phyloP scores from a whole-genome alignment of 2,329 filamentous ascomycete species.

The Alternaria conjuncta region DNA sequence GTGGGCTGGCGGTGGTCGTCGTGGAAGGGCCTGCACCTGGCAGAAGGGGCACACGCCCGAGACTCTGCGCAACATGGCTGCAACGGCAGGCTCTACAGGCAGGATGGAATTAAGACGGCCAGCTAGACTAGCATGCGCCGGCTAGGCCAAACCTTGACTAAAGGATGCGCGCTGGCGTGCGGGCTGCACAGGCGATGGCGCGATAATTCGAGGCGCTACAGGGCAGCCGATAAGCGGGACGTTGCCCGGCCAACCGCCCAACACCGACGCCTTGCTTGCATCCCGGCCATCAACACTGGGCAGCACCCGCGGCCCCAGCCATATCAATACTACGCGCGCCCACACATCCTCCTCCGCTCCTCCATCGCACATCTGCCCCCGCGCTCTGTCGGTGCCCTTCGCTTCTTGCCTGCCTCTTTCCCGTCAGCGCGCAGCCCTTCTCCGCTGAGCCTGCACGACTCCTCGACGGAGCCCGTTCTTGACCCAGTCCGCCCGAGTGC shows the following conservation, averaged over 20 bases:
- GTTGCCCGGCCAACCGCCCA: conserved; percentile 30
- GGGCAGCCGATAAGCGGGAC: conserved; percentile 9
- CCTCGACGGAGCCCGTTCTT: conserved; percentile 45
- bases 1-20: conserved; percentile 16
- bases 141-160: conserved; percentile 1
- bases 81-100: neutral
- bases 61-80: conserved; percentile 36
- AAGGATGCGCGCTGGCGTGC: conserved; percentile 9
- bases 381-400: conserved; percentile 36
- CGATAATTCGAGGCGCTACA: conserved; percentile 4
- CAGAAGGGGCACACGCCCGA: conserved; percentile 52
- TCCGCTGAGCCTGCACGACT: conserved; percentile 21
- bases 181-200: conserved; percentile 10
- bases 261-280: conserved; percentile 19
- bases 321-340: conserved; percentile 27
- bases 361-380: conserved; percentile 35
- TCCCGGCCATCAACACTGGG: conserved; percentile 34
- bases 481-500: conserved; percentile 22
- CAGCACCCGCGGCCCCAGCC: conserved; percentile 24
- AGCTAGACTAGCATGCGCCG: neutral
- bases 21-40: conserved; percentile 39
- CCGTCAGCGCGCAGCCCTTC: conserved; percentile 23
- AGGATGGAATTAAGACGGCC: neutral
- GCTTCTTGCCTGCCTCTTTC: conserved; percentile 25
- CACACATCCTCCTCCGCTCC: conserved; percentile 34